Base-by-base conservation (phyloP, 2,329 filamentous ascomycete species). In the Nannizzia gypsea region DNA sequence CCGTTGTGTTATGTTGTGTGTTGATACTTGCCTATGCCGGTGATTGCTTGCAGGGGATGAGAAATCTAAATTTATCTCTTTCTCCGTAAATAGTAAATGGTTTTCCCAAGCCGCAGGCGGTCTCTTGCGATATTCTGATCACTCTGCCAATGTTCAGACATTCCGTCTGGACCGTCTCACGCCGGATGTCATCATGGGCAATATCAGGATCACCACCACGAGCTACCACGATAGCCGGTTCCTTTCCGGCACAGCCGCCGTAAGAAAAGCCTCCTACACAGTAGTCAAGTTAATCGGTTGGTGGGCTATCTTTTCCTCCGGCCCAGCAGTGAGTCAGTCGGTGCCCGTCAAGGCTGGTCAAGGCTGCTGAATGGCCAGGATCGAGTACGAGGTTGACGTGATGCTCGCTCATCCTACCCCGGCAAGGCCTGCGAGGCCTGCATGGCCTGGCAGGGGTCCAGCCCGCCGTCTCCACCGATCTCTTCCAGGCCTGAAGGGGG, bases 51-150 rank as follows among this genome's bases (percentile, higher is more conserved):
- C 50, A 54, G 50, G 50, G 50, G 50, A 31, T 34, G 50, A 54
- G 50, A 36, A 36, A 54, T 54, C 50, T 54, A 54, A 54, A 54
- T 34, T 54, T 54, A 54, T 54, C 31, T 13, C 31, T 11, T n/a
- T n/a, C 31, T 13, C 50, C 3, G 31, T 54, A 26, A 11, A 24
- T 9, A 6, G 22, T 6, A 15, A 34, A 2, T 13, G 26, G 26
- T 6, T 31, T 11, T 36, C 31, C 31, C 31, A 36, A 36, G 26
- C 24, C 20, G 50, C 50, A 34, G 28, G 28, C 31, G 9, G 50
- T 54, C 50, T 54, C 50, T n/a, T 54, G 48, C 26, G n/a, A 34
- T 20, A 17, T 26, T 15, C 50, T 20, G 26, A 34, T 31, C 15
- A 6, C n/a, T 20, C 26, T 34, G 17, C 26, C 15, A 24, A 31